phyloP scores from a whole-genome alignment of 1,284 basidiomycete species.

The Sphagnurus paluster region DNA sequence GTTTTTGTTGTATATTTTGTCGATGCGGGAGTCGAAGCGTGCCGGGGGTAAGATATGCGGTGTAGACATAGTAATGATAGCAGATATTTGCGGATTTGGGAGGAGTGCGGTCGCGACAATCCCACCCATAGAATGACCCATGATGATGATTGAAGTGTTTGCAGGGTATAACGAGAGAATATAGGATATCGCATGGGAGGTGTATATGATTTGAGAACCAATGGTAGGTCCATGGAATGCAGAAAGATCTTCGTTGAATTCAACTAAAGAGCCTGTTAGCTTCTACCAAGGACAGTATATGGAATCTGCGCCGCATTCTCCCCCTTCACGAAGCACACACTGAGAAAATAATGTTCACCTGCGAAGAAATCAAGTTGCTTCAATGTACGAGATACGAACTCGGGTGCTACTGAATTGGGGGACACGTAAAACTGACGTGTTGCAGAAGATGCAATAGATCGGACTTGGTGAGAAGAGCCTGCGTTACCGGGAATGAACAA shows the following conservation, averaged over 20 bases:
- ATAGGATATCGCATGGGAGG: slow-evolving; percentile 71
- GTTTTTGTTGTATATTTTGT: slow-evolving; percentile 65
- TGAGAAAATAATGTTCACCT: slow-evolving; percentile 43
- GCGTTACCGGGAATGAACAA: slow-evolving; percentile 98
- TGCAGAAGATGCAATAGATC: slow-evolving; percentile 93
- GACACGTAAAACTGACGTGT: slow-evolving; percentile 74
- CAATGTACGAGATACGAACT: slow-evolving; percentile 46
- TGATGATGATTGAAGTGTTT: slow-evolving; percentile 66
- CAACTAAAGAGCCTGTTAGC: slow-evolving; percentile 74
- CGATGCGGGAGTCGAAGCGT: slow-evolving; percentile 81
- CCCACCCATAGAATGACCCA: slow-evolving; percentile 99
- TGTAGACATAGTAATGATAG: slow-evolving; percentile 93
- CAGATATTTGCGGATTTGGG: slow-evolving; percentile 63
- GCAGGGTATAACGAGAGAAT: slow-evolving; percentile 78
- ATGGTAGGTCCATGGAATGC: slow-evolving; percentile 94
- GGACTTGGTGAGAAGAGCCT: slow-evolving; percentile 91
- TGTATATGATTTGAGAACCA: slow-evolving; percentile 80
- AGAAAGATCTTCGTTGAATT: slow-evolving; percentile 97
- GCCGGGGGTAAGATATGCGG: slow-evolving; percentile 90
- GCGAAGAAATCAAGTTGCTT: slow-evolving; percentile 84
- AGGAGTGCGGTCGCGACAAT: slow-evolving; percentile 81
- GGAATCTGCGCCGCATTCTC: neutral
- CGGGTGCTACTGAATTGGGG: slow-evolving; percentile 50
- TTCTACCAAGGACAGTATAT: neutral
- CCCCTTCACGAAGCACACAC: neutral